A percentile compares a stretch with the other conserved stretches of the same genome.
These are phyloP conservation scores for Mycena vulgaris DNA, from an alignment of 768 basidiomycete genomes.

Conservation along the genomic window DNA sequence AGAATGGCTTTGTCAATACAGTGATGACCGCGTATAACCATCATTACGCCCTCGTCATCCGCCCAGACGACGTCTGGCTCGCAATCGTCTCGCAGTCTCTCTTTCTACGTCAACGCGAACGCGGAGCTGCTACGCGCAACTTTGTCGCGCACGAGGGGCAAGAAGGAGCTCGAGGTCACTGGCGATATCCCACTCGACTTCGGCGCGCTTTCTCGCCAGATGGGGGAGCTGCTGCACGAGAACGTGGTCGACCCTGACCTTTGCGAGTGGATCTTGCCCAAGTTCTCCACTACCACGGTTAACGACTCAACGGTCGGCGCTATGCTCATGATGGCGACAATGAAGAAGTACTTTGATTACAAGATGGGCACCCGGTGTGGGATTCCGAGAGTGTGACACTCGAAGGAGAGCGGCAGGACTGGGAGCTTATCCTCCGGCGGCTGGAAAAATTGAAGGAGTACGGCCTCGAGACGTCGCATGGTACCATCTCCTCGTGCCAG, in stretches of 20 bases:
- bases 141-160: too few relatives aligned
- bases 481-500: slow-evolving; percentile 56
- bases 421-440: slow-evolving; percentile 51
- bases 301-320: slow-evolving; percentile 56
- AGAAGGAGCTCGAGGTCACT: slow-evolving; percentile 35
- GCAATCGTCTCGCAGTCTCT: slow-evolving; percentile 58
- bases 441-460: too few relatives aligned
- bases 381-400: slow-evolving; percentile 62
- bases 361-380: slow-evolving; percentile 52
- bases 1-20: slow-evolving; percentile 13
- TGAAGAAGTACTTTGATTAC: slow-evolving; percentile 58
- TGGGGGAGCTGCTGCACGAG: slow-evolving; percentile 42
- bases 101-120: too few relatives aligned
- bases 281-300: slow-evolving; percentile 61
- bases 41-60: slow-evolving; percentile 50
- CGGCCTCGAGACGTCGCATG: slow-evolving; percentile 49
- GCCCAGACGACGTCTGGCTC: slow-evolving; percentile 68
- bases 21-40: slow-evolving; percentile 8
- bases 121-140: too few relatives aligned
- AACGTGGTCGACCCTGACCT: slow-evolving; percentile 50
- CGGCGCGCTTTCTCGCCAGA: slow-evolving; percentile 41
- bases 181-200: slow-evolving; percentile 7
- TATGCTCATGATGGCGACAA: slow-evolving; percentile 58
- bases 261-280: slow-evolving; percentile 57
- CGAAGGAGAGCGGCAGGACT: slow-evolving; percentile 58